phyloP scores from a whole-genome alignment of 2,329 filamentous ascomycete genomes.

The Phialocephala subalpina region DNA sequence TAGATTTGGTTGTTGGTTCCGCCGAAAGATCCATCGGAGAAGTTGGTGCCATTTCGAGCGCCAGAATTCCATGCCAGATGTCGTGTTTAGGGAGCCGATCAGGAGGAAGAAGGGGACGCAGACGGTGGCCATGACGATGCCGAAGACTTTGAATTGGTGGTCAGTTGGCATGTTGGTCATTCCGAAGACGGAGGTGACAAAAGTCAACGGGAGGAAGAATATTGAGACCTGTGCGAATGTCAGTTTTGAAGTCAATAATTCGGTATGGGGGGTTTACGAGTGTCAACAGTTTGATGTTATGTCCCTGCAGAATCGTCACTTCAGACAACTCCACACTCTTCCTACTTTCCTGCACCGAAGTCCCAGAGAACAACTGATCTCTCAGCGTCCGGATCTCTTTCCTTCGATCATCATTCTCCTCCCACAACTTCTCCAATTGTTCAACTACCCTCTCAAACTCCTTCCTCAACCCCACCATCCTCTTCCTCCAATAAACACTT shows the following conservation, averaged over 20 bases:
- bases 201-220: conserved; percentile 67
- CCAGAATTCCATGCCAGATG: conserved; percentile 41
- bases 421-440: conserved; percentile 42
- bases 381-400: conserved; percentile 64
- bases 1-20: background rate
- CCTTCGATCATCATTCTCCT: conserved; percentile 58
- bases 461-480: conserved; percentile 54
- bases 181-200: conserved; percentile 67
- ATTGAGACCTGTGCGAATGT: conserved; percentile 45
- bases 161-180: conserved; percentile 56
- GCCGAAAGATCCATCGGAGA: conserved; percentile 18
- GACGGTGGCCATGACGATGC: conserved; percentile 45
- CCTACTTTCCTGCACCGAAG: conserved; percentile 66
- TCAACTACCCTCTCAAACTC: conserved; percentile 55
- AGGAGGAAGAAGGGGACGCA: conserved; percentile 59
- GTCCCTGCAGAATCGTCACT: conserved; percentile 63
- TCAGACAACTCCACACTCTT: conserved; percentile 64
- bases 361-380: conserved; percentile 70
- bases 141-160: conserved; percentile 54
- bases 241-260: background rate
- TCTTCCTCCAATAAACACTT: conserved; percentile 54
- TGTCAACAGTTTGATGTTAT: conserved; percentile 67
- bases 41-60: conserved; percentile 32
- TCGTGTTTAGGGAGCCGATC: conserved; percentile 54
- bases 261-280: conserved; percentile 54